These are phyloP conservation scores for Rhynchospora breviuscula DNA, from an alignment of 176 grass and related monocot species.

Conservation along the genomic window DNA sequence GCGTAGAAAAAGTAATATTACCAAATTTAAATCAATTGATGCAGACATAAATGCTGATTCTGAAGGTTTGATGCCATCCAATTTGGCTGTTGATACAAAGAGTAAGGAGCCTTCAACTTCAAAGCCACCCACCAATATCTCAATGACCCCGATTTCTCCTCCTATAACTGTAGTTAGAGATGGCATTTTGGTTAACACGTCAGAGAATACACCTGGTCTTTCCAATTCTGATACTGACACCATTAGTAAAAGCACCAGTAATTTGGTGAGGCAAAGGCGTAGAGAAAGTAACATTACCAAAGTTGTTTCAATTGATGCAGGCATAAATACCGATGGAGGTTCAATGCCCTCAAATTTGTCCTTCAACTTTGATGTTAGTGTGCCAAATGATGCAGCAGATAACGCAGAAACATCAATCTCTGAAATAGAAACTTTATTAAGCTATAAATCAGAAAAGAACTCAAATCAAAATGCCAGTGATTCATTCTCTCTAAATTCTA, in stretches of 20 bases:
- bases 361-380: neutral
- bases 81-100: too few species aligned
- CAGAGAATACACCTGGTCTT: too few species aligned
- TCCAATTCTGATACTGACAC: too few species aligned
- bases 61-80: too few species aligned
- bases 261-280: too few species aligned
- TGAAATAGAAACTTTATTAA: neutral
- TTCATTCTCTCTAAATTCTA: neutral
- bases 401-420: neutral
- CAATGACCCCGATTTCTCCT: too few species aligned
- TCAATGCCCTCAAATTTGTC: neutral
- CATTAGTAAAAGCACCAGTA: neutral
- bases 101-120: too few species aligned
- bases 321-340: neutral
- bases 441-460: slow-evolving; percentile 9
- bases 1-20: too few species aligned
- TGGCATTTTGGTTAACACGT: too few species aligned
- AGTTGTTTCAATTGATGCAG: neutral
- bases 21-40: neutral
- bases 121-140: too few species aligned
- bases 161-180: too few species aligned
- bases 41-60: neutral
- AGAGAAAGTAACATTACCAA: too few species aligned
- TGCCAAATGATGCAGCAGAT: neutral
- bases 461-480: slow-evolving; percentile 2